Percentiles rank a stretch among this genome's conserved stretches.
Conservation (phyloP, 2,329 filamentous ascomycete species). For the Pyricularia sp. region DNA sequence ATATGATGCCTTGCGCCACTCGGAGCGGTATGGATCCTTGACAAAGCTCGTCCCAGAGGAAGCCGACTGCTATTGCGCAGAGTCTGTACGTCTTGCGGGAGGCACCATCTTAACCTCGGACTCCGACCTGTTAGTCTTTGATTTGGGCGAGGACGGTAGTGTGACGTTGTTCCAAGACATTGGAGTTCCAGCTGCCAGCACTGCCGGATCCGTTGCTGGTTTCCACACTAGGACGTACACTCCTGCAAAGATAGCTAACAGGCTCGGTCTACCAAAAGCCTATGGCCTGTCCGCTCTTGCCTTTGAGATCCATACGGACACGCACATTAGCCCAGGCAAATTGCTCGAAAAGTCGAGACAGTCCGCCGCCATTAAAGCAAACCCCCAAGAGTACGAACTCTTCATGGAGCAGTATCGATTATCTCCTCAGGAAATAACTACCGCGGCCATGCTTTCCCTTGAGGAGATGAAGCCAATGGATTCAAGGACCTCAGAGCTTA, state of each 20-base stretch:
- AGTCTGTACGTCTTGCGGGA: conserved; percentile 42
- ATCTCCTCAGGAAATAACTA: conserved; percentile 10
- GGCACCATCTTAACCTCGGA: conserved; percentile 69
- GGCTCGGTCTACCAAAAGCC: conserved; percentile 14
- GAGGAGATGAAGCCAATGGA: conserved; percentile 13
- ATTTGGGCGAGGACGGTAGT: conserved; percentile 50
- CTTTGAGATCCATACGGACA: conserved; percentile 21
- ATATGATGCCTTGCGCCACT: conserved; percentile 56
- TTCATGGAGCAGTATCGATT: conserved; percentile 17
- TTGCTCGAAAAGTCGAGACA: conserved; percentile 15
- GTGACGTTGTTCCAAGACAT: conserved; percentile 64
- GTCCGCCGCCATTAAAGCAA: conserved; percentile 6
- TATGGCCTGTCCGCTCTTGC: conserved; percentile 17
- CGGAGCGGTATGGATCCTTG: conserved; percentile 28
- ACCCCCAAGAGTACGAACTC: conserved; percentile 13
- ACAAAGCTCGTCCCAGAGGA: conserved; percentile 67
- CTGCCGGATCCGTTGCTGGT: not conserved
- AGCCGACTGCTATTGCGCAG: conserved; percentile 74
- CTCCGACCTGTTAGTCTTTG: conserved; percentile 72
- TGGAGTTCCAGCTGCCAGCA: conserved; percentile 18
- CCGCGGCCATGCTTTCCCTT: not conserved
- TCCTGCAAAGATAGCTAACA: conserved; percentile 13
- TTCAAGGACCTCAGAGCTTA: conserved; percentile 17
- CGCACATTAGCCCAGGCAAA: conserved; percentile 13
- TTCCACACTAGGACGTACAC: conserved; percentile 15